Base-by-base conservation (phyloP, 495 filamentous ascomycete genomes). In the Penicillium angulare region DNA sequence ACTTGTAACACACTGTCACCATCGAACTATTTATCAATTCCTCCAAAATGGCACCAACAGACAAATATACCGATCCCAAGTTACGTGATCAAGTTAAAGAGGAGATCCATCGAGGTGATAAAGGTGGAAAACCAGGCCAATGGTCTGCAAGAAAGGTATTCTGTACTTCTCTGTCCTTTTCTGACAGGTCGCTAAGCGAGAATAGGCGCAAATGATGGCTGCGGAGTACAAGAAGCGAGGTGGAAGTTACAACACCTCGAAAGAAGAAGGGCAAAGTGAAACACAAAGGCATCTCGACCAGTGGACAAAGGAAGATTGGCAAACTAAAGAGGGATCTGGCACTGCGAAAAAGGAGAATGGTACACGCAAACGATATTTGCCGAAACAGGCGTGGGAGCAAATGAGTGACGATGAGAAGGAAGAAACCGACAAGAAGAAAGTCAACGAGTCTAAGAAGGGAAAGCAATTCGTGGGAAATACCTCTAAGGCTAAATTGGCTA, bases 191-290 rank as follows among this genome's bases (percentile, higher is more conserved):
- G 2, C 10, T 31, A 23, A 3, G 43, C 31, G 1, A 17, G 5
- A 10, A 7, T 35, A 77, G 72, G 75, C 72, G 0, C 73, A 79
- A 68, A 65, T 79, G 60, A 78, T 73, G 71, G 76, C 75, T 3
- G 53, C 66, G 0, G 75, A 78, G 50, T 79, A 79, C 66, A 77
- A 79, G 51, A 71, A 69, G 43, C 74, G 75, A 38, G 74, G 75
- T 10, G 76, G 75, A n/a, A 62, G 56, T 15, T 77, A 79, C 60
- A 79, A 59, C 16, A 77, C 69, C 6, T 58, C 63, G 20, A 75
- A 77, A 52, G 62, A 69, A 16, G 54, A 68, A 16, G 69, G 59
- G 7, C 64, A 78, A 43, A 60, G 69, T 46, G 50, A 67, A 7
- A 63, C 66, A 4, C 74, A 76, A 43, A 71, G 73, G 47, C 53